Evolutionary conservation across 129 eudicot genomes (phyloP).

Genomic region (Escallonia herrerae): DNA sequence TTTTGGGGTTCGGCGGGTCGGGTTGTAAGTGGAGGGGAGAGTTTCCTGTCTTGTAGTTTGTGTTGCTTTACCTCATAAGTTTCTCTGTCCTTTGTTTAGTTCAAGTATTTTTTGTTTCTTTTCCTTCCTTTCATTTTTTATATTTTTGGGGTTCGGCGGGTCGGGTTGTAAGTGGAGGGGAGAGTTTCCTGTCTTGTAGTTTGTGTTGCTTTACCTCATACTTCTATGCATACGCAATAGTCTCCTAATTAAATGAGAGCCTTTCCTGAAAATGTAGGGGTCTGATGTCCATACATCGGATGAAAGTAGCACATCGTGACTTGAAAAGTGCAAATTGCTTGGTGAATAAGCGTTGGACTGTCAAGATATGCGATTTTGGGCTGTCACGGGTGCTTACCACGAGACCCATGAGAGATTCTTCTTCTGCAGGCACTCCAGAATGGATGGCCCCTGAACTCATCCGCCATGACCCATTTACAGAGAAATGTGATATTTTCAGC

Average conservation of each 20-base stretch:
- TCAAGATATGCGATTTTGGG: conserved; percentile 95
- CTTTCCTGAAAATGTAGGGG: conserved; percentile 46
- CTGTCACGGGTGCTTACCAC: conserved; percentile 61
- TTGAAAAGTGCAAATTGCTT: conserved; percentile 90
- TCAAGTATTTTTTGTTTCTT: no score
- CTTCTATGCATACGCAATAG: no score
- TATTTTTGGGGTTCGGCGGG: no score
- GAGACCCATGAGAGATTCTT: conserved; percentile 45
- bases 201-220: no score
- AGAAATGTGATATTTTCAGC: conserved; percentile 92
- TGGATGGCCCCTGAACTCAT: conserved; percentile 99
- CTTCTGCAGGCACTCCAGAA: conserved; percentile 96
- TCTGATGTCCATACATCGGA: conserved; percentile 78
- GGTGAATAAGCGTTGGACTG: conserved; percentile 78
- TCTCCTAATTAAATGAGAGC: neutral
- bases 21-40: no score
- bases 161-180: no score
- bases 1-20: no score
- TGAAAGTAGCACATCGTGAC: conserved; percentile 89
- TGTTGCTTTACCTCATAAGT: no score
- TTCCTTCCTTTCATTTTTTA: no score
- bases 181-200: no score
- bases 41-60: no score
- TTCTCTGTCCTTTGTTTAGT: no score
- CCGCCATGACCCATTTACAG: conserved; percentile 84